Percentiles rank a stretch among this genome's conserved stretches.
Evolutionary conservation across 2,329 filamentous ascomycete genomes (phyloP).

Genomic region (Paradendryphiella salina): DNA sequence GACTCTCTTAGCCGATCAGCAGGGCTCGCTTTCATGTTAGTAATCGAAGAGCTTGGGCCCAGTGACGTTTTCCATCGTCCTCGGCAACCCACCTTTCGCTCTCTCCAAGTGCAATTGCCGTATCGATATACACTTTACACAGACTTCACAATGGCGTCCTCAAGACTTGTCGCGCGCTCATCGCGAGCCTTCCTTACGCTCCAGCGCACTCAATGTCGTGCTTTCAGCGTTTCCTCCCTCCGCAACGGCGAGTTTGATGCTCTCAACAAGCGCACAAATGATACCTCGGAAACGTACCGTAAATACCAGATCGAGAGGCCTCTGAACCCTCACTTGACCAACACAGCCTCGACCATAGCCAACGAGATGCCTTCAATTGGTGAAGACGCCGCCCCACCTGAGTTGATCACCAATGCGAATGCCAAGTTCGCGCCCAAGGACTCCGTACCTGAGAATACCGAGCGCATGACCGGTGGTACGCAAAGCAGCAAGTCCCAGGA

Average conservation of each 20-base stretch:
- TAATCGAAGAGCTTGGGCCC: conserved; percentile 23
- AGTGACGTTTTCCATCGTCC: conserved; percentile 32
- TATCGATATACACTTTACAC: conserved; percentile 9
- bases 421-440: conserved; percentile 62
- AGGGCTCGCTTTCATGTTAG: conserved; percentile 9
- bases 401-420: conserved; percentile 62
- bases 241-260: conserved; percentile 47
- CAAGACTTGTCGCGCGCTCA: conserved; percentile 52
- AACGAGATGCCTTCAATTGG: conserved; percentile 66
- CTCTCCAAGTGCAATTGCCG: conserved; percentile 19
- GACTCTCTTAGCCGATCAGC: conserved; percentile 24
- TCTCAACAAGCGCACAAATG: conserved; percentile 56
- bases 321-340: conserved; percentile 65
- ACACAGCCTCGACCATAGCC: conserved; percentile 65
- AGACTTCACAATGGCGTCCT: conserved; percentile 50
- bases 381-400: conserved; percentile 60
- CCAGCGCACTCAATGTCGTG: conserved; percentile 38
- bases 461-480: conserved; percentile 67
- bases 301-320: conserved; percentile 61
- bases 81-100: conserved; percentile 22
- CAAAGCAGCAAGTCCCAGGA: conserved; percentile 54
- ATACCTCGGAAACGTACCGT: conserved; percentile 59
- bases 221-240: conserved; percentile 46
- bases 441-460: conserved; percentile 63
- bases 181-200: conserved; percentile 48